phyloP scores from a whole-genome alignment of 192 early-diverging fungal species.

The Coemansia asiatica region DNA sequence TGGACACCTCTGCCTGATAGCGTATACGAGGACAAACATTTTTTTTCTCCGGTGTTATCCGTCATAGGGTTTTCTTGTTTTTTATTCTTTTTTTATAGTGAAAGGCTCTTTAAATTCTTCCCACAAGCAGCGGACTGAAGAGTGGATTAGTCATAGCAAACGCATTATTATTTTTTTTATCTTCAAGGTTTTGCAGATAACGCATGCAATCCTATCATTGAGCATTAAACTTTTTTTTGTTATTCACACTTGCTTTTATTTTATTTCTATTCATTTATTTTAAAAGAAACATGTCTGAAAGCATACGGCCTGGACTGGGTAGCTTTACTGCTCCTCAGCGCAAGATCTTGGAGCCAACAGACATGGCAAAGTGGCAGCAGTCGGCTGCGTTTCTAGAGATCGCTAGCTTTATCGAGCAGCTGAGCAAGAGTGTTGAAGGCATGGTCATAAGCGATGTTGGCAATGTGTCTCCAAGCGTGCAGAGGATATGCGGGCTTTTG shows the following conservation, averaged over 20 bases:
- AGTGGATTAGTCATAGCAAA: no score
- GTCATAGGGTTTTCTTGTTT: neutral
- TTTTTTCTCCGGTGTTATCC: neutral
- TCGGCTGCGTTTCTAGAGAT: slow-evolving; percentile 69
- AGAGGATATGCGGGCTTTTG: slow-evolving; percentile 61
- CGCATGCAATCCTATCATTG: no score
- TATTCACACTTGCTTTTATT: neutral
- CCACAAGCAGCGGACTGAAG: no score
- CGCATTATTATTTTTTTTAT: no score
- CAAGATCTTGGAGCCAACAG: slow-evolving; percentile 58
- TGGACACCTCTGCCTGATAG: slow-evolving; percentile 44
- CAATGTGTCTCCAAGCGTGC: slow-evolving; percentile 56
- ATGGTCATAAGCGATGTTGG: slow-evolving; percentile 61
- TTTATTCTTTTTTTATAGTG: neutral
- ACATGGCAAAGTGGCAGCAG: slow-evolving; percentile 61
- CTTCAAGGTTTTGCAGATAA: no score
- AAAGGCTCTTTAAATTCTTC: no score
- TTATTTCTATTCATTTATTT: neutral
- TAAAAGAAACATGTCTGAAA: neutral
- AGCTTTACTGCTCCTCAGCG: slow-evolving; percentile 51
- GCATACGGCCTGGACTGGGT: neutral
- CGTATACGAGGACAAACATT: neutral
- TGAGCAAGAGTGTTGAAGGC: slow-evolving; percentile 71
- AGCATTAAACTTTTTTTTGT: no score
- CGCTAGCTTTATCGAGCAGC: slow-evolving; percentile 68